These are phyloP conservation scores for Bryum argenteum DNA, from an alignment of 225 moss, liverwort and hornwort genomes.

Conservation along the genomic window DNA sequence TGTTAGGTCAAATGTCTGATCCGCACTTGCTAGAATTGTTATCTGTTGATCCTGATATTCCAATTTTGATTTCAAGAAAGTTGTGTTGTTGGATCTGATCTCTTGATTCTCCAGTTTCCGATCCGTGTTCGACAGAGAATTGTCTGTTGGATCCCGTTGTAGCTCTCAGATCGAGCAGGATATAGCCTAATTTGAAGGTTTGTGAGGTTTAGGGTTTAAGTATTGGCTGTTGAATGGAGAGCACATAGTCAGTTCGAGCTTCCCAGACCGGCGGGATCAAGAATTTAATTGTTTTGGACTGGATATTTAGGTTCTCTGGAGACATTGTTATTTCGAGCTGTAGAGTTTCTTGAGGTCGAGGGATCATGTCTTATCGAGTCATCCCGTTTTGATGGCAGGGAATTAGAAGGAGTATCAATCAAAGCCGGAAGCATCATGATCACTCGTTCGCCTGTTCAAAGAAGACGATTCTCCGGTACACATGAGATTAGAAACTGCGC, in stretches of 20 bases:
- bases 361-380: constrained; percentile 23
- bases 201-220: neutral
- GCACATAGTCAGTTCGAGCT: neutral
- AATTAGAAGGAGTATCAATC: constrained; percentile 32
- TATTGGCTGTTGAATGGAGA: neutral
- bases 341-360: neutral
- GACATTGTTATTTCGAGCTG: neutral
- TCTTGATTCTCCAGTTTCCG: neutral
- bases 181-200: neutral
- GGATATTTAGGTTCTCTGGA: constrained; percentile 1
- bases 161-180: constrained; percentile 1
- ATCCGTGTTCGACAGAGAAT: neutral
- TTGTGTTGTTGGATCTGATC: constrained; percentile 3
- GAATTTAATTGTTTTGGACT: neutral
- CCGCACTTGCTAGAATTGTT: too few species aligned
- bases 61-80: neutral
- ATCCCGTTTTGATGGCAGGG: constrained; percentile 47
- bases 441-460: constrained; percentile 49
- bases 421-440: constrained; percentile 39
- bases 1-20: neutral
- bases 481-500: constrained; percentile 9
- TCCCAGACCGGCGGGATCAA: neutral
- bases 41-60: too few species aligned
- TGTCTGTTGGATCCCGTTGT: too few species aligned
- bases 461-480: constrained; percentile 43